Conservation (phyloP, 805 yeast genomes). For the Yamadazyma nakazawae region DNA sequence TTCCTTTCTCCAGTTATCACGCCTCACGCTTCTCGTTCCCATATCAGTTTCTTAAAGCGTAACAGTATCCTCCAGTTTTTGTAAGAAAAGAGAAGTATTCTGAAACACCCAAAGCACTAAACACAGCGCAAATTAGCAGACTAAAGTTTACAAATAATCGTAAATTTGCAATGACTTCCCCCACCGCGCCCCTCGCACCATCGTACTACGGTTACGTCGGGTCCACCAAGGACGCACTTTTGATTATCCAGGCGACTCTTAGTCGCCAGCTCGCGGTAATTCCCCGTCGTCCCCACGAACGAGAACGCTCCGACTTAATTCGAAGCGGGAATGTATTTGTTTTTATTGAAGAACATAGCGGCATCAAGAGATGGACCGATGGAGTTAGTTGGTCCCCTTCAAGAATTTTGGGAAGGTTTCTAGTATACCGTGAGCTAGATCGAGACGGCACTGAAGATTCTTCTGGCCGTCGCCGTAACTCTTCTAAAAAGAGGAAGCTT, state of each 20-base stretch:
- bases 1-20: too few species aligned
- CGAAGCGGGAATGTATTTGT: constrained; percentile 79
- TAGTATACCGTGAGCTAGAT: constrained; percentile 71
- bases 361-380: constrained; percentile 94
- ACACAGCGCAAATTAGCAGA: too few species aligned
- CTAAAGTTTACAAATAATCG: too few species aligned
- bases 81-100: too few species aligned
- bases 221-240: constrained; percentile 77
- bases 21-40: too few species aligned
- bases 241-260: constrained; percentile 76
- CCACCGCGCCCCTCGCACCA: constrained; percentile 32
- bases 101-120: too few species aligned
- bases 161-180: background rate
- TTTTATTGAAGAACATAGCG: constrained; percentile 76
- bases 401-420: constrained; percentile 78
- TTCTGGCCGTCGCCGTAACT: constrained; percentile 41
- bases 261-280: constrained; percentile 58
- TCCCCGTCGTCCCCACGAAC: constrained; percentile 77
- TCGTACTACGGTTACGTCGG: constrained; percentile 75
- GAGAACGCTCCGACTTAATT: constrained; percentile 65
- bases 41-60: too few species aligned
- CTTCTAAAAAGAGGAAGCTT: constrained; percentile 28
- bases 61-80: too few species aligned
- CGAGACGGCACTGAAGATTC: constrained; percentile 16
- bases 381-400: constrained; percentile 95